These are phyloP conservation scores for Castanospermum australe DNA, from an alignment of 306 rosid species.

Conservation along the genomic window DNA sequence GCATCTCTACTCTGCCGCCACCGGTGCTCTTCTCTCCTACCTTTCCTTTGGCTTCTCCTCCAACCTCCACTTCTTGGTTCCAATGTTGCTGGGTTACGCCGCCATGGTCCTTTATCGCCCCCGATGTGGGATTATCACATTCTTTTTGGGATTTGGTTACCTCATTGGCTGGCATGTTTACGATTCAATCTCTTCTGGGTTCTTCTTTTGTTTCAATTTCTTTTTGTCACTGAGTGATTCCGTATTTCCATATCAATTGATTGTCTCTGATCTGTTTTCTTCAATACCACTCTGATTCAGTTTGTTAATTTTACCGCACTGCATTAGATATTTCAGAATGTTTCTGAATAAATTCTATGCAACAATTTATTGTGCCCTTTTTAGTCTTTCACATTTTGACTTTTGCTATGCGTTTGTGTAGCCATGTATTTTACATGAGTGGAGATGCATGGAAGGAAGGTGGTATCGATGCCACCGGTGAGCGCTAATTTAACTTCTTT, in stretches of 20 bases:
- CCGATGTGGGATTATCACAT: constrained; percentile 63
- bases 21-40: constrained; percentile 64
- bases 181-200: background rate
- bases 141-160: constrained; percentile 59
- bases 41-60: constrained; percentile 76
- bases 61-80: constrained; percentile 69
- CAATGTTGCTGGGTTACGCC: constrained; percentile 63
- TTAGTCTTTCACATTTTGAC: constrained; percentile 24
- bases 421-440: constrained; percentile 98
- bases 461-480: constrained; percentile 98
- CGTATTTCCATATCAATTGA: background rate
- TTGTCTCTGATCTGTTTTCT: background rate
- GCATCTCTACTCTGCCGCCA: constrained; percentile 54
- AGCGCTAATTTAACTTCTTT: constrained; percentile 27
- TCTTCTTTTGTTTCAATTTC: background rate
- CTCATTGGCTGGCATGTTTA: constrained; percentile 63
- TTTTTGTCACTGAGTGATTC: background rate
- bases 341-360: no score
- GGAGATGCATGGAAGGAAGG: constrained; percentile 99
- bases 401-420: constrained; percentile 34
- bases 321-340: background rate
- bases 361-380: background rate
- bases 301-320: background rate
- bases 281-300: background rate
- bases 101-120: constrained; percentile 61